Evolutionary conservation across 2,329 filamentous ascomycete species (phyloP).

Genomic region (Coniochaeta pulveracea): DNA sequence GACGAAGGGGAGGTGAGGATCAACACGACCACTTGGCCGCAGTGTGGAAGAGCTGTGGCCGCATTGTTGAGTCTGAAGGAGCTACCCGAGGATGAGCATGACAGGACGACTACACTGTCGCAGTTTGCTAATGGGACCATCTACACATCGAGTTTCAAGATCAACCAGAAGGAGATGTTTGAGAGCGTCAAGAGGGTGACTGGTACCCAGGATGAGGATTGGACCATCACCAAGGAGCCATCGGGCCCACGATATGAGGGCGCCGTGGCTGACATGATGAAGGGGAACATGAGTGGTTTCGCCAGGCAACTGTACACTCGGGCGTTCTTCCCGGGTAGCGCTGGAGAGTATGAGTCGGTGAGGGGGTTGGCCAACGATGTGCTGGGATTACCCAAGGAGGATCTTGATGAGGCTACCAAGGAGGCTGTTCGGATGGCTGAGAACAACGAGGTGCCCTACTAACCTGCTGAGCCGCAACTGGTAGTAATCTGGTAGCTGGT

Average conservation of each 20-base stretch:
- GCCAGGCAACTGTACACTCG: conserved; percentile 41
- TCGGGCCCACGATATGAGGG: conserved; percentile 33
- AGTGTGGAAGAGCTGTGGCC: conserved; percentile 42
- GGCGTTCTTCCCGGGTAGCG: conserved; percentile 34
- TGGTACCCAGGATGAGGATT: conserved; percentile 42
- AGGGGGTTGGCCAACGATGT: conserved; percentile 34
- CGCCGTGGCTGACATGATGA: conserved; percentile 30
- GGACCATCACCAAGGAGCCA: conserved; percentile 38
- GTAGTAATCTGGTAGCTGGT: too few relatives aligned
- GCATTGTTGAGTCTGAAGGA: conserved; percentile 29
- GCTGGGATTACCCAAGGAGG: conserved; percentile 44
- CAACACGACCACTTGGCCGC: conserved; percentile 44
- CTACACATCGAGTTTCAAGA: conserved; percentile 42
- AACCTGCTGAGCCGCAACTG: too few relatives aligned
- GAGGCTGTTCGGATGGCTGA: conserved; percentile 32
- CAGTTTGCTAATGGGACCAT: conserved; percentile 35
- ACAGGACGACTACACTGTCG: conserved; percentile 25
- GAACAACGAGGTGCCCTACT: conserved; percentile 4
- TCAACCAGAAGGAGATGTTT: conserved; percentile 54
- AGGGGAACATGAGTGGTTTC: conserved; percentile 33
- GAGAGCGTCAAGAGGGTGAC: conserved; percentile 44
- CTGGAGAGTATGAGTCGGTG: conserved; percentile 27
- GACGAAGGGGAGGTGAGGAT: conserved; percentile 46
- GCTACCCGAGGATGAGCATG: conserved; percentile 9
- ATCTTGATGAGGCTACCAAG: conserved; percentile 43